Evolutionary conservation across 2,329 filamentous ascomycete genomes (phyloP).

Genomic region (Claviceps monticola): DNA sequence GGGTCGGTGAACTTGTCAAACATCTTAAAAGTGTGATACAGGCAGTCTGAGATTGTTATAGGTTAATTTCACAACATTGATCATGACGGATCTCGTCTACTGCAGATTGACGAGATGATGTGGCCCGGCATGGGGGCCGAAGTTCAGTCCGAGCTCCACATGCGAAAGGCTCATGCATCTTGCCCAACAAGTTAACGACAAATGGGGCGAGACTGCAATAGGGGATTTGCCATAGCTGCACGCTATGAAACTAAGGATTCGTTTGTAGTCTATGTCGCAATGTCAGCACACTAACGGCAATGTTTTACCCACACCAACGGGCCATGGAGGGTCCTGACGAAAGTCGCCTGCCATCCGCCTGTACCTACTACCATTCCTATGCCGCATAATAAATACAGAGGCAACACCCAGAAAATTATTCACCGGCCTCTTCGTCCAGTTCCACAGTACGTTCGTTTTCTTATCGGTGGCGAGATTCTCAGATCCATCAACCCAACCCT

Average conservation of each 20-base stretch:
- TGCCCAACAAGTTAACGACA: slow-evolving; percentile 9
- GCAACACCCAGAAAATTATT: background rate
- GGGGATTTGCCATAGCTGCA: slow-evolving; percentile 19
- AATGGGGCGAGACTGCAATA: slow-evolving; percentile 11
- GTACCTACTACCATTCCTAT: slow-evolving; percentile 12
- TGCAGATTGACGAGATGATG: slow-evolving; percentile 64
- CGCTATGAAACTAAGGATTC: slow-evolving; percentile 13
- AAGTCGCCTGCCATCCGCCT: slow-evolving; percentile 14
- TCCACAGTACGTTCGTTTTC: slow-evolving; percentile 43
- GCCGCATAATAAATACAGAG: slow-evolving; percentile 4
- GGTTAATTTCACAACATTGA: slow-evolving; percentile 63
- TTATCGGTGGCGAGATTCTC: slow-evolving; percentile 57
- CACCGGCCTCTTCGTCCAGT: background rate
- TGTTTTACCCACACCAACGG: background rate
- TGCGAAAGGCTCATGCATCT: slow-evolving; percentile 16
- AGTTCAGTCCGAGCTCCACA: slow-evolving; percentile 63
- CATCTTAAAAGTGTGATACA: slow-evolving; percentile 44
- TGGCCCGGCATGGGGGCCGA: slow-evolving; percentile 78
- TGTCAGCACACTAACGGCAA: background rate
- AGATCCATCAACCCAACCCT: slow-evolving; percentile 53
- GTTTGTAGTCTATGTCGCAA: slow-evolving; percentile 13
- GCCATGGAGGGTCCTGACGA: slow-evolving; percentile 14
- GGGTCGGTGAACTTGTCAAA: slow-evolving; percentile 54
- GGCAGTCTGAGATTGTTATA: slow-evolving; percentile 17
- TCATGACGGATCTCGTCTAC: slow-evolving; percentile 59